Base-by-base conservation (phyloP, 2,329 filamentous ascomycete genomes). In the Nemania abortiva region DNA sequence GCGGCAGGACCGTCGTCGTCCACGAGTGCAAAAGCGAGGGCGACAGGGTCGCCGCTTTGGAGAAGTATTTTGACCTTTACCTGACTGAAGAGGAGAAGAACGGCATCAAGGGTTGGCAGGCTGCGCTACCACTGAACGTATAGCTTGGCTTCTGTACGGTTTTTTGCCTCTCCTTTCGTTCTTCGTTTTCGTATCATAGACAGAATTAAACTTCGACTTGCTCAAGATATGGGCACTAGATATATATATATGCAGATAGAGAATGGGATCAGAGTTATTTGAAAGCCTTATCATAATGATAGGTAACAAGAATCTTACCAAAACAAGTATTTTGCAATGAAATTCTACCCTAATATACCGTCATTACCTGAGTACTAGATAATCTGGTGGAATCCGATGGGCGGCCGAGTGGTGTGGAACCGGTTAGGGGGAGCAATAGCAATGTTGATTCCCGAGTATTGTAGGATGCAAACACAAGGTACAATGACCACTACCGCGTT, bases 81-180 rank as follows among this genome's bases (percentile, higher is more conserved):
- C 15, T 74, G 24, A 74, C 62, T 1, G 70, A 69, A 6, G 68
- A 74, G 7, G 74, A 75, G 57, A 50, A 29, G 59, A 50, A 77
- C 29, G 86, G 83, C 2, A 87, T 90, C 37, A 80, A 75, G 63
- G 87, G 87, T 1, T 79, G 84, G 74, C 73, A 73, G n/a, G 84
- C 84, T 2, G 84, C 88, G 6, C 50, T 74, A 1, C 47, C 53
- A 3, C n/a, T 73, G 50, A 65, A 24, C 13, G 10, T 11, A 10
- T 39, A 27, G 34, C 27, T 11, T 20, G 27, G 15, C 11, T 29
- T 9, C 49, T 22, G 3, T 4, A n/a, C n/a, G n/a, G n/a, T 15
- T 52, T 52, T 52, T 29, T 27, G 15, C 11, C n/a, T n/a, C n/a
- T n/a, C n/a, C n/a, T n/a, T n/a, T n/a, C n/a, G n/a, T 50, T 24